Evolutionary conservation across 768 basidiomycete genomes (phyloP).

Genomic region (Stropharia rugosoannulata): DNA sequence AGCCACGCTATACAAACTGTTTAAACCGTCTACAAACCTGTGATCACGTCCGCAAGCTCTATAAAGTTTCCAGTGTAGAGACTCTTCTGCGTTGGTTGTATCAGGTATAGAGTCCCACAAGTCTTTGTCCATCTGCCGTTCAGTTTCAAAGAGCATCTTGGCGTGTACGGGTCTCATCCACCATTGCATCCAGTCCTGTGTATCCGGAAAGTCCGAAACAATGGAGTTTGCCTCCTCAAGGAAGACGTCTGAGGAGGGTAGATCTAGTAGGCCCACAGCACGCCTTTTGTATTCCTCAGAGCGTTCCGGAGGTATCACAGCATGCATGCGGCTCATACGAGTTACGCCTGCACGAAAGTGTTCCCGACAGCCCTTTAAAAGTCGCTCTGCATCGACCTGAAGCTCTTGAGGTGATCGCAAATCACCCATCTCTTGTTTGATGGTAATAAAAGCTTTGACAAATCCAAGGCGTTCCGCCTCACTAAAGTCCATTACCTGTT

Average conservation of each 20-base stretch:
- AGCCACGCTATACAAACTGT: neutral
- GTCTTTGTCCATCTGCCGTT: slow-evolving; percentile 23
- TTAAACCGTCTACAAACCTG: neutral
- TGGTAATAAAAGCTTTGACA: slow-evolving; percentile 25
- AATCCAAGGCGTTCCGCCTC: slow-evolving; percentile 30
- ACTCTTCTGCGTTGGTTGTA: slow-evolving; percentile 35
- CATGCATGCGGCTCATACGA: slow-evolving; percentile 13
- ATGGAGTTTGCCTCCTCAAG: neutral
- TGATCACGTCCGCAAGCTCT: slow-evolving; percentile 21
- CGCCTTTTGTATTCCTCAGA: slow-evolving; percentile 16
- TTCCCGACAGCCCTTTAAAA: slow-evolving; percentile 29
- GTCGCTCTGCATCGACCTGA: slow-evolving; percentile 2
- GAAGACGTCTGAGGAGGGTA: slow-evolving; percentile 1
- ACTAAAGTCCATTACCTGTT: slow-evolving; percentile 34
- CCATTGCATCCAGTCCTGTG: slow-evolving; percentile 30
- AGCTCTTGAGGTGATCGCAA: slow-evolving; percentile 12
- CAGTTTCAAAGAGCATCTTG: slow-evolving; percentile 25
- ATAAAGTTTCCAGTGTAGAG: slow-evolving; percentile 34
- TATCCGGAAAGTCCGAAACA: slow-evolving; percentile 19
- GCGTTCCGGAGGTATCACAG: slow-evolving; percentile 17
- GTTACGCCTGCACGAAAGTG: slow-evolving; percentile 21
- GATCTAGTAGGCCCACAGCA: neutral
- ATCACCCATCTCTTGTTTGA: slow-evolving; percentile 13
- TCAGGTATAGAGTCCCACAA: slow-evolving; percentile 31
- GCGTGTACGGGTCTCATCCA: slow-evolving; percentile 17